These are phyloP conservation scores for Theileria parva DNA, from an alignment of 169 alveolate genomes.

Conservation along the genomic window DNA sequence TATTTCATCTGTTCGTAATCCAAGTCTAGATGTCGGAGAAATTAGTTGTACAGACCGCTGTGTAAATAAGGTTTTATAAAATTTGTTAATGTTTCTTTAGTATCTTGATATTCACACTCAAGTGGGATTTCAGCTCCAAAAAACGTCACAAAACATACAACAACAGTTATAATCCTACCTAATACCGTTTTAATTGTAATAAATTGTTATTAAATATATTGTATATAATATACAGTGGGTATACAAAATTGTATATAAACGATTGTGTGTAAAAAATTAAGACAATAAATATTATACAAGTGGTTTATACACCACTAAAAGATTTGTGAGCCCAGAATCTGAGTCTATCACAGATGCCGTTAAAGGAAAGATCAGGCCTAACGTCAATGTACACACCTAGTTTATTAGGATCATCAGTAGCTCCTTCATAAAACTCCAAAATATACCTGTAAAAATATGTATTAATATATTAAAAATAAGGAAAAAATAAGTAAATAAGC, in stretches of 20 bases:
- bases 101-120: constrained; percentile 59
- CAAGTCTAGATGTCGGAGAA: constrained; percentile 74
- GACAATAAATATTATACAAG: constrained; percentile 6
- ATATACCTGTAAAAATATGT: constrained; percentile 33
- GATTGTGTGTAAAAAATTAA: constrained; percentile 25
- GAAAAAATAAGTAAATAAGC: neutral
- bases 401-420: constrained; percentile 41
- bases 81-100: constrained; percentile 11
- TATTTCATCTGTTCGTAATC: constrained; percentile 69
- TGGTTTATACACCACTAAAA: neutral
- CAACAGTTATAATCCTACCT: neutral
- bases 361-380: constrained; percentile 55
- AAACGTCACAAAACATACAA: constrained; percentile 40
- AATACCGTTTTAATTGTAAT: neutral
- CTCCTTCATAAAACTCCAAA: constrained; percentile 66
- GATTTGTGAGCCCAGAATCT: constrained; percentile 47
- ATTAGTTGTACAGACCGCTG: constrained; percentile 80
- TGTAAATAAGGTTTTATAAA: constrained; percentile 66
- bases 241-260: too few species aligned
- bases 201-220: neutral
- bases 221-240: neutral
- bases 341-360: constrained; percentile 48
- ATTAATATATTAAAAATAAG: too few species aligned
- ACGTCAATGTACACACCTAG: constrained; percentile 60
- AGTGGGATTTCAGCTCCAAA: constrained; percentile 54